Conservation (phyloP, 192 early-diverging fungal genomes). For the Rhizoclosmatium sp. region DNA sequence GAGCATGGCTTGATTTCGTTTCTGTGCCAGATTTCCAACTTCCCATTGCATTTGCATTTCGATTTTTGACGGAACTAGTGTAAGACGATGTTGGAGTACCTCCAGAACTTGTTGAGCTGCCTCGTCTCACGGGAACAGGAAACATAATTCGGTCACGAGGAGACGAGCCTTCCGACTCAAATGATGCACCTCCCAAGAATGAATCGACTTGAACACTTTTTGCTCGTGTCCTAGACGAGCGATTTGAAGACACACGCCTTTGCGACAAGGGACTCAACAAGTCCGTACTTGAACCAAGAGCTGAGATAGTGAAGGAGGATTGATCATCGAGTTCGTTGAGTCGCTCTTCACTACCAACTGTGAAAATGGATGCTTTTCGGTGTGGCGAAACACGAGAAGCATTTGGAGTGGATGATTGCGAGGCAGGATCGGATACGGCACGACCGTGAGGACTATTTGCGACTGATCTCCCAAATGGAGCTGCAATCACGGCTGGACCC, state of each 20-base stretch:
- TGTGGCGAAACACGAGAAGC: background rate
- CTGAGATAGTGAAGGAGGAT: background rate
- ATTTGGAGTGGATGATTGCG: background rate
- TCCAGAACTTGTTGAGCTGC: background rate
- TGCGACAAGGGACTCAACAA: background rate
- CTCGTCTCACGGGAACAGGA: background rate
- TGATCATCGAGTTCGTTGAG: background rate
- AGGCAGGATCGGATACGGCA: background rate
- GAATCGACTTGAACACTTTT: conserved; percentile 2
- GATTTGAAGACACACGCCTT: background rate
- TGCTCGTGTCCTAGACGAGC: background rate
- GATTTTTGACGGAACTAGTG: background rate
- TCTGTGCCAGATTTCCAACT: background rate
- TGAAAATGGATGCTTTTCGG: conserved; percentile 24
- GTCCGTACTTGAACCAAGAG: background rate
- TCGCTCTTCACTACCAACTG: conserved; percentile 20
- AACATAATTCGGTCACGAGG: background rate
- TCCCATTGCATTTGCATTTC: background rate
- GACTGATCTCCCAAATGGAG: background rate
- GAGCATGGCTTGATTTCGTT: background rate
- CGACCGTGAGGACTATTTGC: background rate
- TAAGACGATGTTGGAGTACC: conserved; percentile 16
- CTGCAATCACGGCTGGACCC: background rate
- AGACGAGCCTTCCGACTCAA: background rate
- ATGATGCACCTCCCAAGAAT: background rate